These are phyloP conservation scores for Xylariales sp. DNA, from an alignment of 2,329 filamentous ascomycete genomes.

Conservation along the genomic window DNA sequence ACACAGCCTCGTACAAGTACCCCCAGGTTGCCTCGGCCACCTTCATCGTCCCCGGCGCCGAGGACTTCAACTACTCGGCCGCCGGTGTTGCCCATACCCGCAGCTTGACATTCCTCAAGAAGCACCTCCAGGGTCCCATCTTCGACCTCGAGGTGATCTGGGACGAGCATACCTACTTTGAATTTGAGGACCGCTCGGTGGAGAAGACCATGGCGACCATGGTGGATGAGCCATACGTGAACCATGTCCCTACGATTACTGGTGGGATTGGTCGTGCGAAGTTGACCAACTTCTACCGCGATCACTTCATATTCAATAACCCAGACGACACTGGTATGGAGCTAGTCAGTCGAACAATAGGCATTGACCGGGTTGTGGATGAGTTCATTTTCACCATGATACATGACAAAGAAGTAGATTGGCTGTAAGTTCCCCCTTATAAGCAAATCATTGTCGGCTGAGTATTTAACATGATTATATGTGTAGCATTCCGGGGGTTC, in stretches of 20 bases:
- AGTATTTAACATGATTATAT: not conserved
- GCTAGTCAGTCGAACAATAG: slow-evolving; percentile 67
- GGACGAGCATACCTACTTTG: slow-evolving; percentile 71
- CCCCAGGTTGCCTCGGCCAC: slow-evolving; percentile 39
- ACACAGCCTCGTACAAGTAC: slow-evolving; percentile 33
- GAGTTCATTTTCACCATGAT: slow-evolving; percentile 65
- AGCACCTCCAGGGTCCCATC: slow-evolving; percentile 55
- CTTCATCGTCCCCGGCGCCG: slow-evolving; percentile 41
- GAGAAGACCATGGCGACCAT: slow-evolving; percentile 77
- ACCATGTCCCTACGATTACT: slow-evolving; percentile 68
- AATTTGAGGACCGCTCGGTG: slow-evolving; percentile 66
- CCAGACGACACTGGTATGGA: slow-evolving; percentile 63
- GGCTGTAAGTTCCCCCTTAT: slow-evolving; percentile 51
- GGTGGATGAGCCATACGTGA: slow-evolving; percentile 76
- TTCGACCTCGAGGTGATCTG: slow-evolving; percentile 75
- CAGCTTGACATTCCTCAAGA: slow-evolving; percentile 61
- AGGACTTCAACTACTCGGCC: slow-evolving; percentile 44
- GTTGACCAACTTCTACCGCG: slow-evolving; percentile 63
- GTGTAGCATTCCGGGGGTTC: slow-evolving; percentile 43
- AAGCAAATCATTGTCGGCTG: not conserved
- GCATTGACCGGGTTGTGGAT: slow-evolving; percentile 67
- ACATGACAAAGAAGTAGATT: slow-evolving; percentile 60
- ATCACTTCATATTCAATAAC: slow-evolving; percentile 74
- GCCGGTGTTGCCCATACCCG: slow-evolving; percentile 64
- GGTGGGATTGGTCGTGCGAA: slow-evolving; percentile 64